These are phyloP conservation scores for Orbilia ellipsospora DNA, from an alignment of 2,329 filamentous ascomycete genomes.

Conservation along the genomic window DNA sequence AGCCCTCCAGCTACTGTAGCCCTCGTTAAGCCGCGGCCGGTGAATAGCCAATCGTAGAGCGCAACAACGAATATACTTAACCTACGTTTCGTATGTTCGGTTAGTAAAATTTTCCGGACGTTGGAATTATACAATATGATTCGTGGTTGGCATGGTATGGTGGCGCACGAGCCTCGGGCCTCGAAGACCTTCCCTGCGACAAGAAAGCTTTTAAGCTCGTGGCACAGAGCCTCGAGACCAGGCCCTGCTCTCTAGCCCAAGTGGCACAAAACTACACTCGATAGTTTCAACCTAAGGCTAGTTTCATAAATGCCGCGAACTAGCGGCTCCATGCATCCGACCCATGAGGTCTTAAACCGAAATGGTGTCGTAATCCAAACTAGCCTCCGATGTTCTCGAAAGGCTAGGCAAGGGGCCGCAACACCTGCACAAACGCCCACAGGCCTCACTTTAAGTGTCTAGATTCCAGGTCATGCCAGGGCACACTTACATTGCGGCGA, in stretches of 20 bases:
- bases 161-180: no score
- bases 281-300: no score
- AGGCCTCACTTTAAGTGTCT: background rate
- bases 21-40: slow-evolving; percentile 26
- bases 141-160: no score
- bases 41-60: slow-evolving; percentile 49
- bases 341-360: background rate
- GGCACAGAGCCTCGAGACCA: no score
- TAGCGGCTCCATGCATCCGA: background rate
- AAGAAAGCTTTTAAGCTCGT: no score
- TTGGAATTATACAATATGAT: no score
- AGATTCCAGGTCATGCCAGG: background rate
- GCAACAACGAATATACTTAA: slow-evolving; percentile 49
- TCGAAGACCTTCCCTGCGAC: no score
- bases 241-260: no score
- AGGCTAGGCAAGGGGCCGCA: no score
- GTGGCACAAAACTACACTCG: no score
- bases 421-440: no score
- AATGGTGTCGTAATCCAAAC: background rate
- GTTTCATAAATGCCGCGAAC: background rate
- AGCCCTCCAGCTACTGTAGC: slow-evolving; percentile 43
- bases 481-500: slow-evolving; percentile 47
- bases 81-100: background rate
- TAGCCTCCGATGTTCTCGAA: no score
- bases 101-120: background rate